A percentile compares a stretch with the other conserved stretches of the same genome.
Conservation (phyloP, 2,329 filamentous ascomycete genomes). For the Lizonia empirigonia region DNA sequence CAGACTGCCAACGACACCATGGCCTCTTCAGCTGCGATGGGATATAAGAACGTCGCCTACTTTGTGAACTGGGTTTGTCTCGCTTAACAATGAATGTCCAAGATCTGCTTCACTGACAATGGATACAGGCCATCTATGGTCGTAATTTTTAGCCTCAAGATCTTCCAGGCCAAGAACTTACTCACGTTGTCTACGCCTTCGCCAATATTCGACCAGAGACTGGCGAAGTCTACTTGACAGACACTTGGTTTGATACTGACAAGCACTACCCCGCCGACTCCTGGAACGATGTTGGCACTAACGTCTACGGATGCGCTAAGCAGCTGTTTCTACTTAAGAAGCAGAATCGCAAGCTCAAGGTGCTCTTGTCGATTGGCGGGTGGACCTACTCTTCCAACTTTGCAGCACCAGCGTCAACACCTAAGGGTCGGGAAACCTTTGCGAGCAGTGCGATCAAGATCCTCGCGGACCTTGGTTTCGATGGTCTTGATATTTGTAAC, state of each 20-base stretch:
- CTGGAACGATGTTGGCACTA: slow-evolving; percentile 47
- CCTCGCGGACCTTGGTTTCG: slow-evolving; percentile 42
- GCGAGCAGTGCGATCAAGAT: slow-evolving; percentile 40
- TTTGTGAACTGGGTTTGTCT: slow-evolving; percentile 45
- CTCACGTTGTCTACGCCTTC: slow-evolving; percentile 48
- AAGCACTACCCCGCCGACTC: slow-evolving; percentile 46
- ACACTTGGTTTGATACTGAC: slow-evolving; percentile 44
- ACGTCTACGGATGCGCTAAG: slow-evolving; percentile 47
- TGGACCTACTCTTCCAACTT: slow-evolving; percentile 48
- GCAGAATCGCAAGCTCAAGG: slow-evolving; percentile 45
- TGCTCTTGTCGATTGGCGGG: slow-evolving; percentile 44
- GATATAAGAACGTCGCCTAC: slow-evolving; percentile 45
- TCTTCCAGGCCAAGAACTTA: slow-evolving; percentile 38
- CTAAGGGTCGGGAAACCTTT: slow-evolving; percentile 35
- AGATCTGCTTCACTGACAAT: slow-evolving; percentile 5
- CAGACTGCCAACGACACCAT: slow-evolving; percentile 25
- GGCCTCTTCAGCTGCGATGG: slow-evolving; percentile 19
- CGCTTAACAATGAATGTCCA: background rate
- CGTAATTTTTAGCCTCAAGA: slow-evolving; percentile 44
- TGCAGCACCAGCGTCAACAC: slow-evolving; percentile 35
- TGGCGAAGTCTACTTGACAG: slow-evolving; percentile 44
- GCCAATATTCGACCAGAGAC: slow-evolving; percentile 46
- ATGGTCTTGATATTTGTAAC: slow-evolving; percentile 47
- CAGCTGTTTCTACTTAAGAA: slow-evolving; percentile 46
- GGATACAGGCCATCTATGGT: slow-evolving; percentile 43